These are phyloP conservation scores for Saccharomycopsis amapae DNA, from an alignment of 805 yeast species.

Conservation along the genomic window DNA sequence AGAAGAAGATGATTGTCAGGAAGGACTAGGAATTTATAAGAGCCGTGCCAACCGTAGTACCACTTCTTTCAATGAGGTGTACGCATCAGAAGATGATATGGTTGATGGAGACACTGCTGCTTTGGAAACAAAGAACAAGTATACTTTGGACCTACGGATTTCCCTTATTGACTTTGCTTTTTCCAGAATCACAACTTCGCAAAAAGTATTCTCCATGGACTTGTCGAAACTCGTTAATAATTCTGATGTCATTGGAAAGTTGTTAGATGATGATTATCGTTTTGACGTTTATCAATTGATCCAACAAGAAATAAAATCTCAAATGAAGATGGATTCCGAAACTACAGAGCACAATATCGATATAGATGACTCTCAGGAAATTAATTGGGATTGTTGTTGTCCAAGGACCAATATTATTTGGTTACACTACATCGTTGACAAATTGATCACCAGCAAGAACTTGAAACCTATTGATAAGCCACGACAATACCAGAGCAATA, in stretches of 20 bases:
- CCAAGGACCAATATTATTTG: slow-evolving; percentile 53
- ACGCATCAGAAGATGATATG: background rate
- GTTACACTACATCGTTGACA: slow-evolving; percentile 55
- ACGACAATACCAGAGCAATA: background rate
- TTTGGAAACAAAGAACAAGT: background rate
- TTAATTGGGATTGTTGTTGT: slow-evolving; percentile 28
- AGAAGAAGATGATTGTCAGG: slow-evolving; percentile 7
- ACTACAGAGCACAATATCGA: slow-evolving; percentile 33
- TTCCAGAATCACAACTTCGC: slow-evolving; percentile 34
- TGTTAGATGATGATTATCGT: slow-evolving; percentile 44
- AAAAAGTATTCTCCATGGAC: slow-evolving; percentile 37
- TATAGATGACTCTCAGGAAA: background rate
- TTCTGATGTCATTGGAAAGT: background rate
- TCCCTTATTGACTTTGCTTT: slow-evolving; percentile 53
- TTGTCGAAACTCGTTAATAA: background rate
- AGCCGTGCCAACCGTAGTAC: background rate
- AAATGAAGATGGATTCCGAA: slow-evolving; percentile 25
- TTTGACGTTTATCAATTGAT: slow-evolving; percentile 44
- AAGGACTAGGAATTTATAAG: background rate
- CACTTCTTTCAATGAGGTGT: background rate
- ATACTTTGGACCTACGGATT: slow-evolving; percentile 28
- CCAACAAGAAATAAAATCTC: slow-evolving; percentile 22
- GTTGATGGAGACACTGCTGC: background rate
- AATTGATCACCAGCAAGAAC: slow-evolving; percentile 37
- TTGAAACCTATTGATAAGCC: slow-evolving; percentile 3